Evolutionary conservation across 2,329 filamentous ascomycete species (phyloP), one percentile per base, ranked within the genome.

Genomic region (Microdochium bolleyi): DNA sequence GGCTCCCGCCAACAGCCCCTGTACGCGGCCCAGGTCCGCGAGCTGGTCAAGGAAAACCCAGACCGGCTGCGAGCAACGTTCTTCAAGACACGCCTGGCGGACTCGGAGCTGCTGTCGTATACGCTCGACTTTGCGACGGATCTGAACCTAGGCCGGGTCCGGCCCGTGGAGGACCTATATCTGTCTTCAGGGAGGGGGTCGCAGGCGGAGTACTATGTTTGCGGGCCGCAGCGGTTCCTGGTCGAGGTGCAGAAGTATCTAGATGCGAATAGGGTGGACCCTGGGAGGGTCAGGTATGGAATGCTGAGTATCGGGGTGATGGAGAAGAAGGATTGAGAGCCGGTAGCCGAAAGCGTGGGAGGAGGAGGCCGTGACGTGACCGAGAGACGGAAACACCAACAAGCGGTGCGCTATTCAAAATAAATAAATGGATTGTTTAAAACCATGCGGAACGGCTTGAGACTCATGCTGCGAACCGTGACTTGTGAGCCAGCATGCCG

Each of bases 361-460:
- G 55, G 51, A 52, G 21, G 27, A 48, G 48, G 19, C 21, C 22
- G 53, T 56, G 53, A 14, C 60, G 16, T 24, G 57, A 24, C 60
- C 69, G 30, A 34, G 30, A n/a, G n/a, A n/a, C n/a, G 14, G 30
- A 8, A 34, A 34, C 8, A 14, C 14, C 8, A 34, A 14, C 30
- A 34, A 34, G 30, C 30, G 8, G 30, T 34, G 8, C 14, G 30
- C 14, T 34, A 34, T 34, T 34, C 30, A 34, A 34, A 34, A 8
- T 8, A 14, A 34, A n/a, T n/a, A n/a, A n/a, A n/a, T n/a, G n/a
- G n/a, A n/a, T n/a, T n/a, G n/a, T n/a, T n/a, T n/a, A n/a, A n/a
- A n/a, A n/a, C n/a, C n/a, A n/a, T n/a, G n/a, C n/a, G n/a, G n/a
- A n/a, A n/a, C n/a, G n/a, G n/a, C n/a, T n/a, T n/a, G n/a, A n/a